Evolutionary conservation across 192 early-diverging fungal genomes (phyloP).

Genomic region (Coemansia sp.): DNA sequence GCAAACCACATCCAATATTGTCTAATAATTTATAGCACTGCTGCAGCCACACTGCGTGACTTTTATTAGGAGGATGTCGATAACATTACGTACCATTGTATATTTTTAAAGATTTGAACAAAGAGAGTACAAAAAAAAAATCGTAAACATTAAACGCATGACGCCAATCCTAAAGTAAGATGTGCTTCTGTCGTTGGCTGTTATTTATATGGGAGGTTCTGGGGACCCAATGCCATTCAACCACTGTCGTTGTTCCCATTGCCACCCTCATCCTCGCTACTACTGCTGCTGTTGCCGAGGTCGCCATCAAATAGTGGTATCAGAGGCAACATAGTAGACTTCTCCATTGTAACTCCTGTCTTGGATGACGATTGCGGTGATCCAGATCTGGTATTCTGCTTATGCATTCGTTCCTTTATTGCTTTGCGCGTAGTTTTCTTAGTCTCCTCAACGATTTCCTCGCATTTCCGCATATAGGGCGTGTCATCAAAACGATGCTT

Average conservation of each 20-base stretch:
- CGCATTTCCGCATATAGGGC: conserved; percentile 65
- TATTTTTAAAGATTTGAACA: not conserved
- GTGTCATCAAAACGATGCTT: conserved; percentile 85
- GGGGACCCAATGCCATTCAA: not conserved
- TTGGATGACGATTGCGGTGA: not conserved
- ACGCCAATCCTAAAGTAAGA: not conserved
- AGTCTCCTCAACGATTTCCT: conserved; percentile 65
- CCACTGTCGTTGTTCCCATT: not conserved
- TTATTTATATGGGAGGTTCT: not conserved
- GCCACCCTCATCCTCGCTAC: conserved; percentile 7
- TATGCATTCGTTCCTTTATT: conserved; percentile 5
- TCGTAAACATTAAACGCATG: not conserved
- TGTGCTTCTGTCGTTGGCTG: not conserved
- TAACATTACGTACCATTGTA: conserved; percentile 1
- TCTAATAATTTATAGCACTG: not conserved
- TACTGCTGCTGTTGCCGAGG: conserved; percentile 19
- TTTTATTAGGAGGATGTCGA: not conserved
- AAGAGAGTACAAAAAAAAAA: not conserved
- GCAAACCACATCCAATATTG: not conserved
- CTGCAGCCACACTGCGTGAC: not conserved
- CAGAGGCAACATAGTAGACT: conserved; percentile 4
- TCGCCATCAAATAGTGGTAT: conserved; percentile 40
- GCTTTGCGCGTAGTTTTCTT: conserved; percentile 56
- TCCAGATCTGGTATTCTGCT: not conserved
- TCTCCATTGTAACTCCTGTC: not conserved